Percentiles rank a stretch among this genome's conserved stretches.
Evolutionary conservation across 768 basidiomycete genomes (phyloP).

Genomic region (Pulveroboletus sp.): DNA sequence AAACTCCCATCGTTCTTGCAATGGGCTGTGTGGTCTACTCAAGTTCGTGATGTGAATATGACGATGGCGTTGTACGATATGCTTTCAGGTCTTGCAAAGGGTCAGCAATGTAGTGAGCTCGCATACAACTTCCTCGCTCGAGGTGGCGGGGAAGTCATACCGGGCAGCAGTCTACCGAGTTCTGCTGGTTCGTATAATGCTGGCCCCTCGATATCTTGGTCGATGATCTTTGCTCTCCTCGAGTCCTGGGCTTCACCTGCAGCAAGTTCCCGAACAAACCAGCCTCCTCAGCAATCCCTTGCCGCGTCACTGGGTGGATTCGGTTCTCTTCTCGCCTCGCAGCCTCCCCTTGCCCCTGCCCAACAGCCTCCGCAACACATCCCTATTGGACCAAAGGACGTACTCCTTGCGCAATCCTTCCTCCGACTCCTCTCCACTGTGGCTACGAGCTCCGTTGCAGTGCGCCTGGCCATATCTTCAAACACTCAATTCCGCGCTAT

Average conservation of each 20-base stretch:
- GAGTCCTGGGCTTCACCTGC: constrained; percentile 71
- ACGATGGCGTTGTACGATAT: constrained; percentile 84
- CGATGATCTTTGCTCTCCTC: constrained; percentile 66
- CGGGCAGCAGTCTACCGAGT: constrained; percentile 51
- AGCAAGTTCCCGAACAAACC: constrained; percentile 42
- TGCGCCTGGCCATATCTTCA: constrained; percentile 72
- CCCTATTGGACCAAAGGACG: constrained; percentile 65
- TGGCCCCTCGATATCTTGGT: constrained; percentile 73
- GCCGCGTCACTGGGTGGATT: constrained; percentile 29
- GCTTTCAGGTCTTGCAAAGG: constrained; percentile 80
- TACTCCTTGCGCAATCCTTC: constrained; percentile 77
- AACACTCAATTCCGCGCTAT: constrained; percentile 81
- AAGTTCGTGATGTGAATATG: constrained; percentile 69
- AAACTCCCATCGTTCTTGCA: constrained; percentile 77
- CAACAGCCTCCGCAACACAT: constrained; percentile 42
- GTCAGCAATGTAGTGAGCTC: constrained; percentile 80
- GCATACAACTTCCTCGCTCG: constrained; percentile 87
- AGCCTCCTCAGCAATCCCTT: constrained; percentile 42
- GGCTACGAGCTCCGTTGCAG: constrained; percentile 69
- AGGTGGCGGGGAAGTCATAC: constrained; percentile 67
- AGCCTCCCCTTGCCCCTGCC: constrained; percentile 28
- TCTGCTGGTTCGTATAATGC: constrained; percentile 36
- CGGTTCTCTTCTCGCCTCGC: constrained; percentile 25
- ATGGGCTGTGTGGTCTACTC: constrained; percentile 88
- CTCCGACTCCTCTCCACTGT: constrained; percentile 76